Percentiles rank a stretch among this genome's conserved stretches.
These are phyloP conservation scores for Suhomyces wounanorum DNA, from an alignment of 1,139 yeast genomes.

Conservation along the genomic window DNA sequence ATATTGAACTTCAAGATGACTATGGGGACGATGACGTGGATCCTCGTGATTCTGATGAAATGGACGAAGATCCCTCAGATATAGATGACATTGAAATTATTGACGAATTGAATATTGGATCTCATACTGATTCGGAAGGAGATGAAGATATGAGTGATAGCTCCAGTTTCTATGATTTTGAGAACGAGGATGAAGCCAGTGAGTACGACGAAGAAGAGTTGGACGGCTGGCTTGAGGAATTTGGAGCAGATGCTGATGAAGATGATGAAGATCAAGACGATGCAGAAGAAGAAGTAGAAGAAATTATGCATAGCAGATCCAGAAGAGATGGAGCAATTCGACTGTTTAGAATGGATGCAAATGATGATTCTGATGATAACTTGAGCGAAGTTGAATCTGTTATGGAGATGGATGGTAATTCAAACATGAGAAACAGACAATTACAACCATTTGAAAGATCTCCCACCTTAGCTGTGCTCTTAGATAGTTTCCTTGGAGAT, in stretches of 20 bases:
- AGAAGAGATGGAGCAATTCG: conserved; percentile 5
- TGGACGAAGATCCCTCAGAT: conserved; percentile 22
- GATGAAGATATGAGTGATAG: conserved; percentile 29
- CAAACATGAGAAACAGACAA: conserved; percentile 2
- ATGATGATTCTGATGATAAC: conserved; percentile 23
- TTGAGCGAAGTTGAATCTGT: conserved; percentile 27
- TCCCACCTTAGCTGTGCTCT: conserved; percentile 14
- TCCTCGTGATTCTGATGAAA: conserved; percentile 11
- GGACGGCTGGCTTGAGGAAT: conserved; percentile 49
- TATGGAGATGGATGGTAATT: conserved; percentile 20
- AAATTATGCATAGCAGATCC: background rate
- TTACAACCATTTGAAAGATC: conserved; percentile 15
- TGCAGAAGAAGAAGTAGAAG: conserved; percentile 7
- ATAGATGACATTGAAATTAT: conserved; percentile 38
- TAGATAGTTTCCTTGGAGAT: conserved; percentile 18
- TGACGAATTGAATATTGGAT: conserved; percentile 42
- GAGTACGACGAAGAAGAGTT: conserved; percentile 45
- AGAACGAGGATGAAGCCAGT: conserved; percentile 27
- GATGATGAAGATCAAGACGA: conserved; percentile 17
- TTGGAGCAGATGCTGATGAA: conserved; percentile 26
- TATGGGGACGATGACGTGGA: conserved; percentile 22
- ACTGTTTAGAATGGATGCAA: conserved; percentile 8
- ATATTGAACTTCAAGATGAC: conserved; percentile 28
- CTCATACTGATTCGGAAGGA: conserved; percentile 21
- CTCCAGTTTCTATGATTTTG: conserved; percentile 36